A percentile compares a stretch with the other conserved stretches of the same genome.
Evolutionary conservation across 345 rosid genomes (phyloP).

Genomic region (Salix exigua): DNA sequence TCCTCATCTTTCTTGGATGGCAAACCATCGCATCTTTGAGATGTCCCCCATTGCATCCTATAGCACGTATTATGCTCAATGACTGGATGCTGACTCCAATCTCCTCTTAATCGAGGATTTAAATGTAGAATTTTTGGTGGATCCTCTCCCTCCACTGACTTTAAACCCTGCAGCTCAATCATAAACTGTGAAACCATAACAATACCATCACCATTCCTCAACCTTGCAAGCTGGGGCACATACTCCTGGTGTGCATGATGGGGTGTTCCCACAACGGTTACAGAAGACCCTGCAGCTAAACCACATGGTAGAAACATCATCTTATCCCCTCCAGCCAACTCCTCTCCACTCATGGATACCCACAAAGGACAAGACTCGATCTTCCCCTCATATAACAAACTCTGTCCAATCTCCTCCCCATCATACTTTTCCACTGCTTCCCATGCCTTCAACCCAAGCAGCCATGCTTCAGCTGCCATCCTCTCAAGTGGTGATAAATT

Average conservation of each 20-base stretch:
- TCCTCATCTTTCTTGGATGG: constrained; percentile 75
- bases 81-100: constrained; percentile 81
- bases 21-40: constrained; percentile 91
- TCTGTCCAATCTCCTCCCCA: constrained; percentile 36
- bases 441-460: constrained; percentile 89
- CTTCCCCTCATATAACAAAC: constrained; percentile 40
- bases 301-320: constrained; percentile 95
- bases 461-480: constrained; percentile 96
- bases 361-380: constrained; percentile 74
- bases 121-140: constrained; percentile 93
- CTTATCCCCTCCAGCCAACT: constrained; percentile 54
- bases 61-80: constrained; percentile 98
- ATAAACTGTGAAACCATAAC: constrained; percentile 89
- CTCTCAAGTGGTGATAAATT: constrained; percentile 63
- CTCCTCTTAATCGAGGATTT: constrained; percentile 91
- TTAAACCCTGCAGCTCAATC: constrained; percentile 92
- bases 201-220: constrained; percentile 44
- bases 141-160: constrained; percentile 89
- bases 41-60: constrained; percentile 98
- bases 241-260: constrained; percentile 78
- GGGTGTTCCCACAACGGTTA: constrained; percentile 90
- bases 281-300: constrained; percentile 87
- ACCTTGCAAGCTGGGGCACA: constrained; percentile 65
- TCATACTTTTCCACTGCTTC: constrained; percentile 61
- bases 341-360: constrained; percentile 69